These are phyloP conservation scores for Hymenoscyphus infarciens DNA, from an alignment of 2,329 filamentous ascomycete genomes.

Conservation along the genomic window DNA sequence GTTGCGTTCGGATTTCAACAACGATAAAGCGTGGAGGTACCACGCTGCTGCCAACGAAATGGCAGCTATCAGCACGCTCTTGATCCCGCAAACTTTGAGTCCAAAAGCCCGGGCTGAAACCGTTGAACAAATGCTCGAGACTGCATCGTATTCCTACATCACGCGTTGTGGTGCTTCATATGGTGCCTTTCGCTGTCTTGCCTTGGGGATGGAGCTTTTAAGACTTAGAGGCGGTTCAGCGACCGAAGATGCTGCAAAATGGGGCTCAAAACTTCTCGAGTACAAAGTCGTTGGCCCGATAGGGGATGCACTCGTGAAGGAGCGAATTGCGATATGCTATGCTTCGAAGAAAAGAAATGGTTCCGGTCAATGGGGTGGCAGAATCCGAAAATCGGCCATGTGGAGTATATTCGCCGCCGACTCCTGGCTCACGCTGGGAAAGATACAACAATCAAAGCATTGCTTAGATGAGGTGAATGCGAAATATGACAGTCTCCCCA, in stretches of 20 bases:
- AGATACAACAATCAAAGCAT: conserved; percentile 72
- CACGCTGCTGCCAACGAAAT: conserved; percentile 95
- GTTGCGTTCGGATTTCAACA: conserved; percentile 80
- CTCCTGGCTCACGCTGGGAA: conserved; percentile 74
- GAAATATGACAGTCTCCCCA: conserved; percentile 50
- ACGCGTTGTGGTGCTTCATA: conserved; percentile 78
- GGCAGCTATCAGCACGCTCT: conserved; percentile 78
- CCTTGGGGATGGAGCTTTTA: conserved; percentile 76
- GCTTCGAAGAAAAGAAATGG: conserved; percentile 67
- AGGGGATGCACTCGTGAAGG: conserved; percentile 78
- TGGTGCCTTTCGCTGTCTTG: conserved; percentile 73
- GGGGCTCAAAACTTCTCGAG: conserved; percentile 78
- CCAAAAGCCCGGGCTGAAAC: conserved; percentile 77
- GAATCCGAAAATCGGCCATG: conserved; percentile 80
- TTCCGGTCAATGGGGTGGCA: conserved; percentile 63
- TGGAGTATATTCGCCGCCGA: conserved; percentile 85
- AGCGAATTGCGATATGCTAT: conserved; percentile 83
- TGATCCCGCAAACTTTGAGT: conserved; percentile 68
- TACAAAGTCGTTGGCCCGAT: conserved; percentile 69
- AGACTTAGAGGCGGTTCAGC: conserved; percentile 75
- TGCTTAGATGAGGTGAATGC: conserved; percentile 67
- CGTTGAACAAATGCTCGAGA: conserved; percentile 83
- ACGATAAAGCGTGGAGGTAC: conserved; percentile 95
- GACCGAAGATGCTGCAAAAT: conserved; percentile 81
- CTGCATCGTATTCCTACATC: conserved; percentile 87